Evolutionary conservation across 1,139 yeast genomes (phyloP).

Genomic region (Waltiozyma solani): DNA sequence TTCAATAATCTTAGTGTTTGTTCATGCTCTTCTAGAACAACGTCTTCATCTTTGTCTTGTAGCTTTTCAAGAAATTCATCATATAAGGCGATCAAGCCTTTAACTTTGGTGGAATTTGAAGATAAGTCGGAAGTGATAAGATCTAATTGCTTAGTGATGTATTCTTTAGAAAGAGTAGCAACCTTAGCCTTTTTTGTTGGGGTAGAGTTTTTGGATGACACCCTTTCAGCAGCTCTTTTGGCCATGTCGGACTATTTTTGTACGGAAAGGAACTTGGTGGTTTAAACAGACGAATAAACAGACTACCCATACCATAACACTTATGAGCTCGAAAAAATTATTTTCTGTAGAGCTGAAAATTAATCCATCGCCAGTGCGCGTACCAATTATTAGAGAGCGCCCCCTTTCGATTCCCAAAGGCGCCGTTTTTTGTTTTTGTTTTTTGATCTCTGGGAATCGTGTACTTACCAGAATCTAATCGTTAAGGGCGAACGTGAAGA

Average conservation of each 20-base stretch:
- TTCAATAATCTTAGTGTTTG: constrained; percentile 37
- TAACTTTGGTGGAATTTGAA: constrained; percentile 2
- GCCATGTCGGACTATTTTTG: constrained; percentile 5
- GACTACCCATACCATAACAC: too few species aligned
- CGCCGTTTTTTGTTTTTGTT: too few species aligned
- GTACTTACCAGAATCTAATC: too few species aligned
- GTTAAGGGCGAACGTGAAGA: too few species aligned
- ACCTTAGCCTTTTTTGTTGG: constrained; percentile 6
- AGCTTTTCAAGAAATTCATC: constrained; percentile 14
- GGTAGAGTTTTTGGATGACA: not conserved
- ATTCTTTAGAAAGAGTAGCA: constrained; percentile 7
- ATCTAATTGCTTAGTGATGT: constrained; percentile 8
- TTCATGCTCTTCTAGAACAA: constrained; percentile 10
- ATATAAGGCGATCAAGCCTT: constrained; percentile 3
- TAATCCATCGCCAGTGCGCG: too few species aligned
- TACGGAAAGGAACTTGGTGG: not conserved
- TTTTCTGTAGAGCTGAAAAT: too few species aligned
- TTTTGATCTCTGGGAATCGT: too few species aligned
- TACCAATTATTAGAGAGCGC: too few species aligned
- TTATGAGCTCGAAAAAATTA: too few species aligned
- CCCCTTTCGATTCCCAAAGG: too few species aligned
- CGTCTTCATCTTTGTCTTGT: constrained; percentile 11
- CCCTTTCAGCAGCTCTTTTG: constrained; percentile 8
- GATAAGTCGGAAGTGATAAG: constrained; percentile 5
- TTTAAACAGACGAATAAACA: too few species aligned